A percentile compares a stretch with the other conserved stretches of the same genome.
Conservation (phyloP, 306 rosid genomes). For the Prunus mira region DNA sequence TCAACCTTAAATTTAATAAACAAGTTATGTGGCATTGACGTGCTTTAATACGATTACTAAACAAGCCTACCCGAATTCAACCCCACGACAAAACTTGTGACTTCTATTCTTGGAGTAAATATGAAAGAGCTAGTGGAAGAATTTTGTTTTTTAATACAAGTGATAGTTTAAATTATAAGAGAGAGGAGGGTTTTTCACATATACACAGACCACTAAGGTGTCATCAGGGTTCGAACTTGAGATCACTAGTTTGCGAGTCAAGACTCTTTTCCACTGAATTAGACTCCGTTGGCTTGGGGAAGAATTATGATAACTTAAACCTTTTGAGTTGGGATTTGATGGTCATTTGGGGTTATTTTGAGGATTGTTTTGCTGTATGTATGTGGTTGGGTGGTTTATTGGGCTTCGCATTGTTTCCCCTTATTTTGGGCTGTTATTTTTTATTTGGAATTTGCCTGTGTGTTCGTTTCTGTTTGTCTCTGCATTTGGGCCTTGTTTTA, state of each 20-base stretch:
- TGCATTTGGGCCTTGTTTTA: not conserved
- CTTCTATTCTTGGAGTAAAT: not conserved
- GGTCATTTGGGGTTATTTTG: not conserved
- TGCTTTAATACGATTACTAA: not conserved
- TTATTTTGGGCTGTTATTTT: no score
- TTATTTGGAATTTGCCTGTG: no score
- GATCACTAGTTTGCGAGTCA: fast-evolving
- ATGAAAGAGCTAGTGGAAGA: not conserved
- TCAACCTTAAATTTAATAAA: not conserved
- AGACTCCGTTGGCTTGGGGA: fast-evolving
- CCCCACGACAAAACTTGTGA: not conserved
- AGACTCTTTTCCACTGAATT: fast-evolving
- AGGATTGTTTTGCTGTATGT: not conserved
- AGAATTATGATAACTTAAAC: not conserved
- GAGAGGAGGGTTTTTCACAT: fast-evolving
- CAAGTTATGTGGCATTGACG: not conserved
- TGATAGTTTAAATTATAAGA: fast-evolving
- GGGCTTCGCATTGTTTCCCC: not conserved
- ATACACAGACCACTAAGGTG: no score
- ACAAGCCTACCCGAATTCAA: not conserved
- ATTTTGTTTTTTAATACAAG: not conserved
- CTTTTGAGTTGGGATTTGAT: not conserved
- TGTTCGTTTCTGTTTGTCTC: not conserved
- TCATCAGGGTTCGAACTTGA: fast-evolving
- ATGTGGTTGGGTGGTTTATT: not conserved